These are phyloP conservation scores for Syzygium aromaticum DNA, from an alignment of 345 rosid genomes.

Conservation along the genomic window DNA sequence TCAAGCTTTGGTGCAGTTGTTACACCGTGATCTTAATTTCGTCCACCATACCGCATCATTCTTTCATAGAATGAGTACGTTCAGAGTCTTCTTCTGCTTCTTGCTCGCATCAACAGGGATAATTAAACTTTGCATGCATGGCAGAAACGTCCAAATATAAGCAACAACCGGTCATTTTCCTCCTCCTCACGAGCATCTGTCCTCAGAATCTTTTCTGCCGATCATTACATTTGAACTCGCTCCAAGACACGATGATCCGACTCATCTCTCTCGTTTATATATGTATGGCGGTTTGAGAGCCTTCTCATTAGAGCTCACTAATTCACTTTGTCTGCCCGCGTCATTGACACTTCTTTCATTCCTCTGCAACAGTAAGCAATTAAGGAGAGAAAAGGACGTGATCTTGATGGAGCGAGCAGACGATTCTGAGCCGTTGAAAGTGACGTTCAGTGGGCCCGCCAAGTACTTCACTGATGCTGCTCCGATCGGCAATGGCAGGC, in stretches of 20 bases:
- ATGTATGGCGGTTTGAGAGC: background rate
- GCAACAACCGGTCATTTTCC: background rate
- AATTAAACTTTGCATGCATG: background rate
- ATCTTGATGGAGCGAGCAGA: background rate
- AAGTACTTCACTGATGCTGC: slow-evolving; percentile 78
- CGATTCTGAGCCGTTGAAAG: slow-evolving; percentile 32
- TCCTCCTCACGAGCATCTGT: background rate
- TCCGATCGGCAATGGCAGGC: slow-evolving; percentile 85
- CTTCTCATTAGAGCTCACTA: background rate
- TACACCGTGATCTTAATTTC: background rate
- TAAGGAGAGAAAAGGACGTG: background rate
- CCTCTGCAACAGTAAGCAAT: background rate
- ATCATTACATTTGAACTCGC: background rate
- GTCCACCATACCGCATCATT: background rate
- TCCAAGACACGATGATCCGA: background rate
- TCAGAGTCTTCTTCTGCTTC: background rate
- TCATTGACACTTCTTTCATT: background rate
- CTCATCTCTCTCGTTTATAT: background rate
- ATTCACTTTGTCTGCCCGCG: background rate
- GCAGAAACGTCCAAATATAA: background rate
- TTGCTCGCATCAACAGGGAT: background rate
- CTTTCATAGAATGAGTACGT: background rate
- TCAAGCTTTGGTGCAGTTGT: background rate
- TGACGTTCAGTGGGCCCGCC: slow-evolving; percentile 61
- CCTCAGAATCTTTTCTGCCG: background rate